Evolutionary conservation across 257 asterid genomes (phyloP).

Genomic region (Cinchona pubescens): DNA sequence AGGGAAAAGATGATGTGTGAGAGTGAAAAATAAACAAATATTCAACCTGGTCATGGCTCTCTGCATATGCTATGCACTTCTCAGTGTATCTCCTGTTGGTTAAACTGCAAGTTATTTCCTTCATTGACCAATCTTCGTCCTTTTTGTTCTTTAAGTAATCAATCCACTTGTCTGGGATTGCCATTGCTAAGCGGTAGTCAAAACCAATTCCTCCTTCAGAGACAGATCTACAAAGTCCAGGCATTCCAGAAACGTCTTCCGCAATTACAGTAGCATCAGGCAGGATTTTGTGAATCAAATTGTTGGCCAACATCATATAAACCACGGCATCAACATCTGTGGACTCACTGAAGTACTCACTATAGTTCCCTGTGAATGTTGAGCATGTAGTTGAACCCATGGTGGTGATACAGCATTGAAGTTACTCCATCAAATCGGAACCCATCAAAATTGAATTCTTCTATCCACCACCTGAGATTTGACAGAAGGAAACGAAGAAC

Average conservation of each 20-base stretch:
- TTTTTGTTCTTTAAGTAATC: slow-evolving; percentile 76
- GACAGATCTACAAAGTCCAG: slow-evolving; percentile 80
- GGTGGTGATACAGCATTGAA: slow-evolving; percentile 95
- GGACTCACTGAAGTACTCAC: slow-evolving; percentile 77
- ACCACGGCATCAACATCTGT: slow-evolving; percentile 94
- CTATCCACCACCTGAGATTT: slow-evolving; percentile 95
- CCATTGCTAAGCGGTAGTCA: slow-evolving; percentile 96
- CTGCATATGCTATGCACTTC: slow-evolving; percentile 95
- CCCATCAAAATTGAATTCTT: slow-evolving; percentile 89
- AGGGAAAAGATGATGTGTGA: slow-evolving; percentile 4
- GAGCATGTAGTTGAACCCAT: slow-evolving; percentile 79
- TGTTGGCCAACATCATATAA: slow-evolving; percentile 85
- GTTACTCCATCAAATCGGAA: slow-evolving; percentile 97
- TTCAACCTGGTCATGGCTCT: slow-evolving; percentile 95
- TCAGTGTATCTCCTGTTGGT: slow-evolving; percentile 91
- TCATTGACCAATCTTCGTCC: slow-evolving; percentile 84
- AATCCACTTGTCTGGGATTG: slow-evolving; percentile 97
- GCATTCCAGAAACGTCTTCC: slow-evolving; percentile 99
- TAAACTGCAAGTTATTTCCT: slow-evolving; percentile 68
- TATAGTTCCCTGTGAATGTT: slow-evolving; percentile 75
- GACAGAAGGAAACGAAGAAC: slow-evolving; percentile 95
- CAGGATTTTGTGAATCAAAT: slow-evolving; percentile 66
- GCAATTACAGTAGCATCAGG: slow-evolving; percentile 91
- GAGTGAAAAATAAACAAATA: slow-evolving; percentile 7
- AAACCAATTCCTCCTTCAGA: slow-evolving; percentile 92